phyloP scores from a whole-genome alignment of 305 asterid genomes.

The Petunia hybrid region DNA sequence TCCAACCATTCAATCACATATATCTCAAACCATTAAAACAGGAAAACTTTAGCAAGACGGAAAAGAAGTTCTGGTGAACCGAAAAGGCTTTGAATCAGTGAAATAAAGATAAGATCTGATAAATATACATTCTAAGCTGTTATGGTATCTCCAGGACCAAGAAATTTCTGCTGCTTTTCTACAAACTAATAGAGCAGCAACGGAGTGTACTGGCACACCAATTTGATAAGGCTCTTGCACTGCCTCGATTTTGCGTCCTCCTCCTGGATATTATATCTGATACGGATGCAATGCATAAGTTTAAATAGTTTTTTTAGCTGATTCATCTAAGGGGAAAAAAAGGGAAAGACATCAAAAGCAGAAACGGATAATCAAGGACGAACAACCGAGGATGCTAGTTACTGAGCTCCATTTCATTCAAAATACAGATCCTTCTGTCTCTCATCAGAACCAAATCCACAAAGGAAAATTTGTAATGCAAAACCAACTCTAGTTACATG shows the following conservation, averaged over 20 bases:
- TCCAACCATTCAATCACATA: constrained; percentile 15
- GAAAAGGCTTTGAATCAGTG: not conserved
- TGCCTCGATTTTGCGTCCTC: constrained; percentile 13
- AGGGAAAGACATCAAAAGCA: constrained; percentile 6
- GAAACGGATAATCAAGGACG: constrained; percentile 10
- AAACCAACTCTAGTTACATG: not conserved
- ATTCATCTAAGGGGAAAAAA: not conserved
- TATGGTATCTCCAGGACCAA: not conserved
- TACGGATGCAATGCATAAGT: not conserved
- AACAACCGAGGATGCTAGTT: not conserved
- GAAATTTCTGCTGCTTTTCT: not conserved
- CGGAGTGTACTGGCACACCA: not conserved
- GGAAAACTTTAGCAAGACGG: not conserved
- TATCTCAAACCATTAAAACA: not conserved
- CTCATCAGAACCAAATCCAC: constrained; percentile 11
- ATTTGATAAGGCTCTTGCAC: not conserved
- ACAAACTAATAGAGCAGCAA: not conserved
- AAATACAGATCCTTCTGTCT: constrained; percentile 12
- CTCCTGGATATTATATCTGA: not conserved
- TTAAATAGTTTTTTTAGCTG: not conserved
- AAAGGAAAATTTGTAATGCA: not conserved
- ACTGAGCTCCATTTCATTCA: not conserved
- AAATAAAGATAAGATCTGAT: not conserved
- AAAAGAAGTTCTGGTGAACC: not conserved
- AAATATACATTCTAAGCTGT: not conserved